Conservation (phyloP, 306 rosid species). For the Luffa aegyptiaca region DNA sequence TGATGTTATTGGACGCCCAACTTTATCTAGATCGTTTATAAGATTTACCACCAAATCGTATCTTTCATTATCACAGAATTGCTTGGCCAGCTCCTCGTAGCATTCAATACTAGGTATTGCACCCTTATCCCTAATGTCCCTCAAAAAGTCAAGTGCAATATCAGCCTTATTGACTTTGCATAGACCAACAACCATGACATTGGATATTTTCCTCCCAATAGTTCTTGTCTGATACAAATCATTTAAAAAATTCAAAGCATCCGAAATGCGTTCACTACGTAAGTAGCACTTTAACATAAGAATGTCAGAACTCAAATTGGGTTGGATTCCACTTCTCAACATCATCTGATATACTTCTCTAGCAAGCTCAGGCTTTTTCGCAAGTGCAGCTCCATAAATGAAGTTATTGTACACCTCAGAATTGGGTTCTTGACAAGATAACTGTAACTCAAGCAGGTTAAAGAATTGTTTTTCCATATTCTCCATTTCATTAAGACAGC, state of each 20-base stretch:
- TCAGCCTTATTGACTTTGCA: constrained; percentile 34
- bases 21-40: constrained; percentile 38
- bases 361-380: constrained; percentile 45
- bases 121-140: constrained; percentile 30
- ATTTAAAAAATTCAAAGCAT: constrained; percentile 50
- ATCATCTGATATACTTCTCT: constrained; percentile 49
- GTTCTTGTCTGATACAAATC: constrained; percentile 25
- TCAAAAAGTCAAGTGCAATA: constrained; percentile 29
- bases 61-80: constrained; percentile 27
- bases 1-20: constrained; percentile 54
- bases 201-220: constrained; percentile 24
- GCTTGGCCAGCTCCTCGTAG: constrained; percentile 46
- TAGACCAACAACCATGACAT: constrained; percentile 34
- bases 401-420: constrained; percentile 29
- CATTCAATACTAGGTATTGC: constrained; percentile 43
- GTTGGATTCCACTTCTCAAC: constrained; percentile 37
- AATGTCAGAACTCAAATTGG: constrained; percentile 22
- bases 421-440: constrained; percentile 24
- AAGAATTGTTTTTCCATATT: constrained; percentile 33
- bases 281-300: constrained; percentile 46
- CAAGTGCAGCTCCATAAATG: constrained; percentile 43
- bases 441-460: constrained; percentile 40
- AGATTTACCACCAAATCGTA: constrained; percentile 40
- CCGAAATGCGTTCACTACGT: constrained; percentile 29
- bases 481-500: constrained; percentile 35